Evolutionary conservation across 441 rosid species (phyloP).

Genomic region (Mallotus repandus): DNA sequence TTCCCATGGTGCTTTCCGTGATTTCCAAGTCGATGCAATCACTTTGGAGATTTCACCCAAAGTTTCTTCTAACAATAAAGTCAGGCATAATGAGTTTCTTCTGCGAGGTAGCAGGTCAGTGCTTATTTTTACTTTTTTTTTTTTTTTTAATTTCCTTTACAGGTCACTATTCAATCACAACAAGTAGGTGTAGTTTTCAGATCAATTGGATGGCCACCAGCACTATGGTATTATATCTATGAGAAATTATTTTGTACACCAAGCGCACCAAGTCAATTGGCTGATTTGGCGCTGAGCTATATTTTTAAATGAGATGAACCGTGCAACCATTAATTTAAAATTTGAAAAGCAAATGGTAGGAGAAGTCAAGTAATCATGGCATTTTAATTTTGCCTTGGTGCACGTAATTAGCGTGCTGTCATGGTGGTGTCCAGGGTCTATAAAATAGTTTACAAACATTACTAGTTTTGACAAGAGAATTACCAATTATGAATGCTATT

Average conservation of each 20-base stretch:
- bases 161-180: neutral
- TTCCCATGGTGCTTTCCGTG: slow-evolving; percentile 94
- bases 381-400: neutral
- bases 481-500: neutral
- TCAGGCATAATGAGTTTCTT: slow-evolving; percentile 61
- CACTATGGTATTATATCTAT: neutral
- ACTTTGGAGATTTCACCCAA: slow-evolving; percentile 80
- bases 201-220: neutral
- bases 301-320: neutral
- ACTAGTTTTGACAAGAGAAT: neutral
- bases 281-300: neutral
- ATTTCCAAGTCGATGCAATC: slow-evolving; percentile 90
- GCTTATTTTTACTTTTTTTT: slow-evolving; percentile 22
- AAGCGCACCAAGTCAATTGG: neutral
- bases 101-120: slow-evolving; percentile 74
- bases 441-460: neutral
- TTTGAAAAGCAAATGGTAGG: neutral
- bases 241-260: neutral
- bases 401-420: neutral
- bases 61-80: slow-evolving; percentile 42
- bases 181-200: neutral
- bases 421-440: neutral
- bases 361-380: neutral
- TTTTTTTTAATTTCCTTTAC: neutral
- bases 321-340: neutral